These are phyloP conservation scores for Mycosphaerelloides madeirae DNA, from an alignment of 2,329 filamentous ascomycete species.

Conservation along the genomic window DNA sequence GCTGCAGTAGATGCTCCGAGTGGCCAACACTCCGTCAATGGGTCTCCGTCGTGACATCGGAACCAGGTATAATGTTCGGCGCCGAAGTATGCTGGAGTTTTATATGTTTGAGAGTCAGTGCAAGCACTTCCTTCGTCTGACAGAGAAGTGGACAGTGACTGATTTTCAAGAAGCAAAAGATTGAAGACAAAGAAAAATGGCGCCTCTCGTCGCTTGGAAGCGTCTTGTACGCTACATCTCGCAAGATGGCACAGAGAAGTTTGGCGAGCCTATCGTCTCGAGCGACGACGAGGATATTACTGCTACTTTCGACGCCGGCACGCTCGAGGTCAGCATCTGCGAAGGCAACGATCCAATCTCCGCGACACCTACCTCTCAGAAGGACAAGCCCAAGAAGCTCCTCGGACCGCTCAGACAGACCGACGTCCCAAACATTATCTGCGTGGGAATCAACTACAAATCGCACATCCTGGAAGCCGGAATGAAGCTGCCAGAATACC, in stretches of 20 bases:
- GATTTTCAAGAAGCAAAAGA: background rate
- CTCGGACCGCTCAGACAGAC: slow-evolving; percentile 2
- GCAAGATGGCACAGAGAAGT: slow-evolving; percentile 65
- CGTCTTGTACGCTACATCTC: slow-evolving; percentile 66
- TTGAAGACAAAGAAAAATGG: background rate
- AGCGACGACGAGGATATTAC: background rate
- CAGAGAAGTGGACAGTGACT: no score
- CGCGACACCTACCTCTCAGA: background rate
- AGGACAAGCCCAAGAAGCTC: background rate
- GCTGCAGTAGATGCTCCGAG: no score
- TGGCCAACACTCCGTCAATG: no score
- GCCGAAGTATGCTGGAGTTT: no score
- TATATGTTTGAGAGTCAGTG: no score
- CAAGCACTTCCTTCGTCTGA: no score
- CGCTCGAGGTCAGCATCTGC: background rate
- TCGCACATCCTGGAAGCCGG: slow-evolving; percentile 8
- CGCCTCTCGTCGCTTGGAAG: slow-evolving; percentile 37
- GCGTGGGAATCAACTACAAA: slow-evolving; percentile 9
- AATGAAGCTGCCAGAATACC: slow-evolving; percentile 7
- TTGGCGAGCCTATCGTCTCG: slow-evolving; percentile 63
- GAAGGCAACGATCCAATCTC: background rate
- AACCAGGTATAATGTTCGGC: no score
- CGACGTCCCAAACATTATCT: slow-evolving; percentile 8
- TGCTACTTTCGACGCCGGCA: no score
- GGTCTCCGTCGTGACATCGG: no score